Evolutionary conservation across 2,329 filamentous ascomycete genomes (phyloP).

Genomic region (Venturia effusa): DNA sequence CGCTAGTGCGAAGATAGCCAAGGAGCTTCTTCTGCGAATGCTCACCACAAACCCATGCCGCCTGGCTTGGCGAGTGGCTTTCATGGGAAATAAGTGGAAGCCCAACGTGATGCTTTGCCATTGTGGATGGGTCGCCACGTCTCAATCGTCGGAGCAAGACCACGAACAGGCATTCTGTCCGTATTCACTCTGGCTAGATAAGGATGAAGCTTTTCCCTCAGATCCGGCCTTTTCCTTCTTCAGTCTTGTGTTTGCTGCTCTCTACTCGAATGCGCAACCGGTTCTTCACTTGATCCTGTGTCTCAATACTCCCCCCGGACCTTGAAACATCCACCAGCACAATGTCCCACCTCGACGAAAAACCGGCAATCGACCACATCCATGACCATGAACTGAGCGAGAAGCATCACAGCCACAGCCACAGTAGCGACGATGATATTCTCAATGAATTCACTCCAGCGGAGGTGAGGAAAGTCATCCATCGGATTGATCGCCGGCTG

Average conservation of each 20-base stretch:
- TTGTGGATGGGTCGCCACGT: neutral
- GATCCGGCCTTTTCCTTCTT: neutral
- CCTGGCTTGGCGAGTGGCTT: neutral
- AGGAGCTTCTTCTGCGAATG: neutral
- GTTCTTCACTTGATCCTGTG: neutral
- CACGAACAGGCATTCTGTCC: neutral
- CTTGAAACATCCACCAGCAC: neutral
- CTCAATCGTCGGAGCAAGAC: neutral
- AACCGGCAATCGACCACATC: neutral
- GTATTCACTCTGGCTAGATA: neutral
- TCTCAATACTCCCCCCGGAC: neutral
- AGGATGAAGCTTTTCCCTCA: neutral
- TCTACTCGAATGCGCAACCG: neutral
- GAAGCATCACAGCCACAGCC: neutral
- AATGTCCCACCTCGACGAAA: neutral
- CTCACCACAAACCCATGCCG: neutral
- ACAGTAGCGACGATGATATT: constrained; percentile 9
- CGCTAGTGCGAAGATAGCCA: neutral
- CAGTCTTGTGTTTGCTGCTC: neutral
- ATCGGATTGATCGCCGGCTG: constrained; percentile 52
- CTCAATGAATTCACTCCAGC: constrained; percentile 39
- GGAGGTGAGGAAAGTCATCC: constrained; percentile 58
- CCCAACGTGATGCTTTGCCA: neutral
- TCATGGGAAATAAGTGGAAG: neutral
- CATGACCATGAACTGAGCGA: neutral